Evolutionary conservation across 108 stramenopile genomes (phyloP), one percentile per base, ranked within the genome.

Genomic region (Skeletonema grethae): DNA sequence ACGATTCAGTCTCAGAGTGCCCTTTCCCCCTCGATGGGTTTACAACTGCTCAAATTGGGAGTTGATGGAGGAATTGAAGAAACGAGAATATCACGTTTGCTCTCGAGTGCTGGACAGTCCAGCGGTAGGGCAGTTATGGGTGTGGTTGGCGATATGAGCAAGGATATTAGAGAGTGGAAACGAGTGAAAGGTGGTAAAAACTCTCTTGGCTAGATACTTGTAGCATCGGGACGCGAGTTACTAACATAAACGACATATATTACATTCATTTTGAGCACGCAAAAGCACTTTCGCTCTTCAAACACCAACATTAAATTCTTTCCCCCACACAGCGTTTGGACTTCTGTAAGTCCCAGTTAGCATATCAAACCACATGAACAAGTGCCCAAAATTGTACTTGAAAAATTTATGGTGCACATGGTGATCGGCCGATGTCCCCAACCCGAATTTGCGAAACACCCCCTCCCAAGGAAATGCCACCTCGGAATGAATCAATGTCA

Each of bases 361-460:
- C 75, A 72, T 67, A 88, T 98, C 97, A 74, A 88, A 96, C 93
- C 94, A 95, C 88, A 95, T 93, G 84, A 97, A 96, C 65, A 95
- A 86, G 82, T 98, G 97, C 24, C 97, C 96, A 73, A 86, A 97
- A 77, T 98, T 98, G 72, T 85, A 96, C 65, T 89, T 91, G 90
- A 96, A 98, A 71, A 96, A 79, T 62, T 88, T 92, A 74, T 98
- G 97, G 82, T 98, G 97, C n/a, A 96, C 94, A 73, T 95, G 94
- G 86, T 98, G 97, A 80, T 97, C 94, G 7, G 86, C 93, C 8
- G 93, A 82, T 28, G 96, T 97, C 1, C 96, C 96, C 46, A 97
- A 84, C 10, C 94, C 95, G 28, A 95, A 43, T 5, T 5, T 28
- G 4, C 88, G 88, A 80, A 96, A 96, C 16, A 90, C 0, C 4